Conservation (phyloP, 352 stramenopile genomes). For the Globisporangium ultimum region DNA sequence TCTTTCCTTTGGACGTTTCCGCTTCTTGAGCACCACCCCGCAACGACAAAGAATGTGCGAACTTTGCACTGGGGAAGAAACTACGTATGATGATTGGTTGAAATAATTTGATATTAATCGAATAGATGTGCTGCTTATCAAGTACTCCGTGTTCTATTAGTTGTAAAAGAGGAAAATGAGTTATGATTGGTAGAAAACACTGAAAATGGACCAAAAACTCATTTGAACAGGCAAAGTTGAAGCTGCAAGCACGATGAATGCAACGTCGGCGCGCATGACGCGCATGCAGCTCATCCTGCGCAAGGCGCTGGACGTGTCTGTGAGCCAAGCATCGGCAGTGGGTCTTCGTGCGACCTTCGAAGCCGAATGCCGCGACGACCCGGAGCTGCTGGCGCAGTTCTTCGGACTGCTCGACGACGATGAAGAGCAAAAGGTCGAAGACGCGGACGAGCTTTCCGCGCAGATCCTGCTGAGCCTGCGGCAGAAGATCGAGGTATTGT, state of each 20-base stretch:
- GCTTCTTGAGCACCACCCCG: not conserved
- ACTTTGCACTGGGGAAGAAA: not conserved
- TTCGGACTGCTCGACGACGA: slow-evolving; percentile 19
- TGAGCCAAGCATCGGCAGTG: slow-evolving; percentile 41
- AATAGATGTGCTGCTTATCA: not conserved
- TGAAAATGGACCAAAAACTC: too few species aligned
- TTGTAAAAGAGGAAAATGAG: not conserved
- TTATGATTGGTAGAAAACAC: not conserved
- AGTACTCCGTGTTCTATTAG: not conserved
- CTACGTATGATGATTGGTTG: not conserved
- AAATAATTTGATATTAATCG: not conserved
- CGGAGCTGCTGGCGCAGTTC: slow-evolving; percentile 47
- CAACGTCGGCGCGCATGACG: slow-evolving; percentile 30
- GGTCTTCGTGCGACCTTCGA: slow-evolving; percentile 51
- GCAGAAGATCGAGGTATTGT: slow-evolving; percentile 41
- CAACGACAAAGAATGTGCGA: not conserved
- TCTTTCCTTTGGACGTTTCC: not conserved
- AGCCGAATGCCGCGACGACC: slow-evolving; percentile 42
- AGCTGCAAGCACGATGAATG: not conserved
- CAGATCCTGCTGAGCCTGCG: slow-evolving; percentile 48
- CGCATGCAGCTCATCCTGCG: slow-evolving; percentile 61
- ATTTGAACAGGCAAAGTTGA: not conserved
- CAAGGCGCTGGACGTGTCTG: slow-evolving; percentile 63
- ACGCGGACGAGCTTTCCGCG: slow-evolving; percentile 33
- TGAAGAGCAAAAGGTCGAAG: slow-evolving; percentile 8